Conservation (phyloP, 805 yeast genomes). For the Yamadazyma akitaensis region DNA sequence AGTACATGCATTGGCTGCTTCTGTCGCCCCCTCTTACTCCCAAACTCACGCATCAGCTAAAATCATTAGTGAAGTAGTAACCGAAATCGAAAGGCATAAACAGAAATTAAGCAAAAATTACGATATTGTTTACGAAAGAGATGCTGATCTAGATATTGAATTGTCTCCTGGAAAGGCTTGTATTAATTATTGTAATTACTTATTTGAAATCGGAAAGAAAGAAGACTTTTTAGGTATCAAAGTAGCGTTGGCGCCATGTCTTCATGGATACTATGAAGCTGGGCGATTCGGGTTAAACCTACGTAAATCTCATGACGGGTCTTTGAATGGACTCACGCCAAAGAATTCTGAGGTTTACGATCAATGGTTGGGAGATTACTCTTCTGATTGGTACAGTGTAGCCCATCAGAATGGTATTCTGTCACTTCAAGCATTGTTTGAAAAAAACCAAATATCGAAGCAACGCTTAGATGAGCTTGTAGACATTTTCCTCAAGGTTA, state of each 20-base stretch:
- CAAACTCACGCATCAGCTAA: constrained; percentile 49
- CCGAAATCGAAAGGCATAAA: constrained; percentile 57
- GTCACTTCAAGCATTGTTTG: constrained; percentile 44
- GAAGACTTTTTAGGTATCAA: constrained; percentile 63
- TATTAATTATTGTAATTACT: constrained; percentile 56
- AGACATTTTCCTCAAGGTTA: constrained; percentile 57
- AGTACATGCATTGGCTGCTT: constrained; percentile 61
- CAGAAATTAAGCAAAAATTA: constrained; percentile 40
- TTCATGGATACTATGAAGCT: constrained; percentile 68
- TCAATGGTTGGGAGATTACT: constrained; percentile 64
- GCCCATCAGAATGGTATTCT: constrained; percentile 52
- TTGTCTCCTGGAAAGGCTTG: constrained; percentile 56
- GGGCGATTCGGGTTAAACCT: constrained; percentile 29
- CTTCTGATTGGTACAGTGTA: constrained; percentile 51
- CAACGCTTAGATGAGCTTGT: constrained; percentile 50
- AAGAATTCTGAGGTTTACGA: constrained; percentile 31
- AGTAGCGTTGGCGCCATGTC: constrained; percentile 71
- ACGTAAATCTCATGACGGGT: constrained; percentile 3
- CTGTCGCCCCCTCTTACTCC: constrained; percentile 54
- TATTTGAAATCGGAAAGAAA: constrained; percentile 49
- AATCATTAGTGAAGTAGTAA: constrained; percentile 49
- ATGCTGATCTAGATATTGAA: constrained; percentile 37
- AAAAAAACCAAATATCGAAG: constrained; percentile 29
- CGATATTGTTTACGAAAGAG: constrained; percentile 38
- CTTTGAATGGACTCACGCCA: constrained; percentile 5